phyloP scores from a whole-genome alignment of 2,329 filamentous ascomycete species.

The Xylaria hypoxylon region DNA sequence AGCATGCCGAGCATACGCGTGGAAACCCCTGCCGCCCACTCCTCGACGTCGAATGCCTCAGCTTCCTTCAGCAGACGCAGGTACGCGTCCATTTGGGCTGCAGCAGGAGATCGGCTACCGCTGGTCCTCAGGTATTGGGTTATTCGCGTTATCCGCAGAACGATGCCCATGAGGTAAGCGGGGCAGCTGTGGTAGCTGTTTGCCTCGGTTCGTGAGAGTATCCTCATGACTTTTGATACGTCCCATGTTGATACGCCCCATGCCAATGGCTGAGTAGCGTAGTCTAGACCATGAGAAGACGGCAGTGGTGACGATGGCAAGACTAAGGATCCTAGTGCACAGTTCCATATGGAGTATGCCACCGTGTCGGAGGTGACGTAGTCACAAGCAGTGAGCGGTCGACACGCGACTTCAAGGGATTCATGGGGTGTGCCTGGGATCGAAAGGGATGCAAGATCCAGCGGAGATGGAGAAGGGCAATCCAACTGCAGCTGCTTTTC shows the following conservation, averaged over 20 bases:
- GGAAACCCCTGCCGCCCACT: slow-evolving; percentile 57
- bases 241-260: slow-evolving; percentile 43
- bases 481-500: not conserved
- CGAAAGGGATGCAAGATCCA: slow-evolving; percentile 14
- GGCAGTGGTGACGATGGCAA: slow-evolving; percentile 43
- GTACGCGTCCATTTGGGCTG: slow-evolving; percentile 53
- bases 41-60: slow-evolving; percentile 56
- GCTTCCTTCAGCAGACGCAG: slow-evolving; percentile 57
- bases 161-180: slow-evolving; percentile 57
- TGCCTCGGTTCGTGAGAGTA: slow-evolving; percentile 47
- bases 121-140: slow-evolving; percentile 53
- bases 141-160: slow-evolving; percentile 59
- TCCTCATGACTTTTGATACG: slow-evolving; percentile 40
- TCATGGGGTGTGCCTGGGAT: slow-evolving; percentile 1
- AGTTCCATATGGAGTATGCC: slow-evolving; percentile 51
- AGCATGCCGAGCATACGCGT: slow-evolving; percentile 44
- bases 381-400: slow-evolving; percentile 51
- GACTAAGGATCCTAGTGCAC: slow-evolving; percentile 54
- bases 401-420: not conserved
- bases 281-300: slow-evolving; percentile 7
- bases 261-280: slow-evolving; percentile 52
- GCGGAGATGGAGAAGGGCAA: slow-evolving; percentile 1
- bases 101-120: slow-evolving; percentile 45
- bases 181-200: slow-evolving; percentile 51
- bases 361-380: slow-evolving; percentile 61